Base-by-base conservation (phyloP, 768 basidiomycete genomes). In the Podaxis pistillaris region DNA sequence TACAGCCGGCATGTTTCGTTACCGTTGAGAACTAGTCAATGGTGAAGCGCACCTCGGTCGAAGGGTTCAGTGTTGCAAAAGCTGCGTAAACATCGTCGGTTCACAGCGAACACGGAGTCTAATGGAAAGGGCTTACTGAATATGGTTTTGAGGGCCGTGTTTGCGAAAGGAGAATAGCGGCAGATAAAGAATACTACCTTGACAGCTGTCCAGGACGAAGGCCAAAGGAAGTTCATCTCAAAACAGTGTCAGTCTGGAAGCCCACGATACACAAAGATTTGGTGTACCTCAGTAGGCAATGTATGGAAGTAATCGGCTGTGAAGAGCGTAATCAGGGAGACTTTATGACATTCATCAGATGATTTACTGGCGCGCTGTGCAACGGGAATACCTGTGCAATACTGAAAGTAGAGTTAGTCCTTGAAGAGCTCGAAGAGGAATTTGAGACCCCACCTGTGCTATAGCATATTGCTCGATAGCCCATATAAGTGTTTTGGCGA, bases 161-260 rank as follows among this genome's bases (percentile, higher is more conserved):
- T 44, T 13, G 47, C 24, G 28, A 58, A 58, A 2, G 56, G 56
- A 8, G 56, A 58, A 37, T 58, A 58, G 17, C 56, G 56, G 12
- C 19, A 46, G 44, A 46, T n/a, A 19, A 58, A 30, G 46, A 47
- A 58, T n/a, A 58, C 56, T 17, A 46, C 22, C 28, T 58, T 58
- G 41, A 58, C 22, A 17, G 47, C 15, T 30, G 56, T 58, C 56
- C 56, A 58, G 2, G 41, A 24, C 30, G 56, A 6, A 5, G 44
- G 44, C 56, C 56, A 58, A 28, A 58, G 15, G 17, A 33, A 47
- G 30, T 46, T 58, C 13, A 58, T 58, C 56, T 58, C n/a, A 12
- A 30, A n/a, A 19, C 19, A 24, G 24, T 9, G 19, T 49, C 24
- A 26, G 19, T 49, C 22, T 19, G 47, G 19, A 17, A 12, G 26